Evolutionary conservation across 2,329 filamentous ascomycete species (phyloP), one percentile per base, ranked within the genome.

Genomic region (Dendrostoma leiphaemia): DNA sequence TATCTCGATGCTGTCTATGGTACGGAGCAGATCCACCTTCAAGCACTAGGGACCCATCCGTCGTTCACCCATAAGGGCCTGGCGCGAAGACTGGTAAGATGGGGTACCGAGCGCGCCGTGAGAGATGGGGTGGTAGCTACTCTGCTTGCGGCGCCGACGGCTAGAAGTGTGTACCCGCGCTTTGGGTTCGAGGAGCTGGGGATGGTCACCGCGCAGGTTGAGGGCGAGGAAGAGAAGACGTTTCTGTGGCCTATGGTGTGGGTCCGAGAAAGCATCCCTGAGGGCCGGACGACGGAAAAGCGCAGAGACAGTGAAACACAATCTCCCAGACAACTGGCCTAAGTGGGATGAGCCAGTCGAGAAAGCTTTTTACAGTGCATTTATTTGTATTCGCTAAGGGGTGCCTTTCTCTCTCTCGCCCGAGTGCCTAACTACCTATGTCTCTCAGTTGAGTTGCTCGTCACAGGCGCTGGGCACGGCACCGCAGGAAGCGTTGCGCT

Each of bases 401-500:
- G n/a, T n/a, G n/a, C n/a, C n/a, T n/a, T n/a, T n/a, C n/a, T n/a
- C n/a, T n/a, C n/a, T n/a, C n/a, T n/a, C n/a, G n/a, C n/a, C n/a
- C n/a, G n/a, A n/a, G n/a, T n/a, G n/a, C n/a, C n/a, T n/a, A n/a
- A n/a, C n/a, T n/a, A n/a, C n/a, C n/a, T n/a, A n/a, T n/a, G n/a
- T n/a, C n/a, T n/a, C n/a, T n/a, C n/a, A n/a, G n/a, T n/a, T 4
- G 37, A 19, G 21, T 47, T 21, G 2, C 23, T 21, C 24, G 29
- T 35, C n/a, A 46, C 12, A 2, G 54, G 35, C n/a, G 67, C 63
- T 24, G 72, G 72, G 53, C 73, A 76, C 10, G 72, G 61, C 26
- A 76, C 72, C 28, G 58, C 57, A 3, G 74, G 73, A 31, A 76
- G 60, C 44, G 69, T 63, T 13, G 61, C 65, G 51, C 69, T 63